A percentile compares a stretch with the other conserved stretches of the same genome.
These are phyloP conservation scores for Candida tibetensis DNA, from an alignment of 805 yeast genomes.

Conservation along the genomic window DNA sequence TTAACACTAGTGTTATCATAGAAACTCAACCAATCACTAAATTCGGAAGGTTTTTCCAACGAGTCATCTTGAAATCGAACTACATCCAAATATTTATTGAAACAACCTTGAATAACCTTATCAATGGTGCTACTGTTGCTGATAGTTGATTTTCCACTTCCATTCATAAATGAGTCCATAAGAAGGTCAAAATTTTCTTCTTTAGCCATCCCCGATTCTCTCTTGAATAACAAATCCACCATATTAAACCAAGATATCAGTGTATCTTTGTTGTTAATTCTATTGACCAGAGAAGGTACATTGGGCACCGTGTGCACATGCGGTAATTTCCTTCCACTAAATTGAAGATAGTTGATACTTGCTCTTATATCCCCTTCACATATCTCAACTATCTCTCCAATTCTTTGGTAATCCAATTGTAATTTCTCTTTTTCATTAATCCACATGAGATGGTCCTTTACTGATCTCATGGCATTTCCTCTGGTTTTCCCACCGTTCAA, in stretches of 20 bases:
- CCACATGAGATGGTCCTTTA: conserved; percentile 43
- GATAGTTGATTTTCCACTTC: conserved; percentile 33
- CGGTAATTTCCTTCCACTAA: conserved; percentile 31
- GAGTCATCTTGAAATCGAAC: conserved; percentile 62
- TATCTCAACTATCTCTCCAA: conserved; percentile 64
- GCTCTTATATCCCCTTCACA: conserved; percentile 85
- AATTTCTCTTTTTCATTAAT: conserved; percentile 54
- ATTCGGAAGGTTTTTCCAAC: conserved; percentile 52
- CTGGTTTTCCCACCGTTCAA: conserved; percentile 40
- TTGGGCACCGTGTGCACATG: background rate
- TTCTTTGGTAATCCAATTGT: conserved; percentile 42
- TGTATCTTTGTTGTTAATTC: conserved; percentile 50
- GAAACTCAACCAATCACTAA: conserved; percentile 77
- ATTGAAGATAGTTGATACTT: conserved; percentile 80
- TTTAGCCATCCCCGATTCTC: conserved; percentile 45
- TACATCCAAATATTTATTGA: conserved; percentile 58
- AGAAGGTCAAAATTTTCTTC: conserved; percentile 49
- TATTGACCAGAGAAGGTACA: background rate
- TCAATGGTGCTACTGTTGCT: conserved; percentile 48
- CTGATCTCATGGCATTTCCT: conserved; percentile 34
- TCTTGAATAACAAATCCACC: conserved; percentile 58
- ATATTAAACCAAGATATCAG: conserved; percentile 65
- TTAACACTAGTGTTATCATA: conserved; percentile 52
- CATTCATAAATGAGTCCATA: conserved; percentile 42
- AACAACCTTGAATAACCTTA: conserved; percentile 69